Evolutionary conservation across 2,329 filamentous ascomycete genomes (phyloP).

Genomic region (Tolypocladium tundrense): DNA sequence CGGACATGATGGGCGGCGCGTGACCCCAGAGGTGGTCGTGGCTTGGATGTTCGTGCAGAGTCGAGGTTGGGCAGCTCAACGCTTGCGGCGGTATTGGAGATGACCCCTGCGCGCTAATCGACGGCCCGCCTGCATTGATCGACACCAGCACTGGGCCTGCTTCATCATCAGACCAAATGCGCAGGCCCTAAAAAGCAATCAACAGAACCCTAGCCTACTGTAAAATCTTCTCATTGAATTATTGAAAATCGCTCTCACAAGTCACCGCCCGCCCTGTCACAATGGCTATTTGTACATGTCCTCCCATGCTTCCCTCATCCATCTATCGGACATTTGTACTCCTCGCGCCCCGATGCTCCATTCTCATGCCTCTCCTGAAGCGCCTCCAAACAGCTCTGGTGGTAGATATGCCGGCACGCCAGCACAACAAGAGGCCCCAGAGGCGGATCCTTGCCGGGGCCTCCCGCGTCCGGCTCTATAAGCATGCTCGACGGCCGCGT

Average conservation of each 20-base stretch:
- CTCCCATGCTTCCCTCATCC: slow-evolving; percentile 22
- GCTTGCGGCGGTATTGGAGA: neutral
- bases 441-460: slow-evolving; percentile 29
- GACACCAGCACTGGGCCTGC: neutral
- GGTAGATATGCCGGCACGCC: slow-evolving; percentile 62
- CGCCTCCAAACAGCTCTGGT: slow-evolving; percentile 58
- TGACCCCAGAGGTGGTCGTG: neutral
- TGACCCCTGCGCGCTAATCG: neutral
- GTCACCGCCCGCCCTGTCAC: neutral
- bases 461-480: slow-evolving; percentile 17
- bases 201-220: too few relatives aligned
- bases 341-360: slow-evolving; percentile 36
- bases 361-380: slow-evolving; percentile 44
- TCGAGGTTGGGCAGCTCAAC: neutral
- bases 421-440: slow-evolving; percentile 57
- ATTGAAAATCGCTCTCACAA: neutral
- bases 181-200: neutral
- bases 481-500: slow-evolving; percentile 30
- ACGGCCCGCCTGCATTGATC: neutral
- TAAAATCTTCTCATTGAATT: neutral
- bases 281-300: neutral
- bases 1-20: slow-evolving; percentile 15
- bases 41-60: neutral
- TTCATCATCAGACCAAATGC: neutral
- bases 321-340: slow-evolving; percentile 48